Evolutionary conservation across 192 early-diverging fungal species (phyloP).

Genomic region (Coemansia sp.): DNA sequence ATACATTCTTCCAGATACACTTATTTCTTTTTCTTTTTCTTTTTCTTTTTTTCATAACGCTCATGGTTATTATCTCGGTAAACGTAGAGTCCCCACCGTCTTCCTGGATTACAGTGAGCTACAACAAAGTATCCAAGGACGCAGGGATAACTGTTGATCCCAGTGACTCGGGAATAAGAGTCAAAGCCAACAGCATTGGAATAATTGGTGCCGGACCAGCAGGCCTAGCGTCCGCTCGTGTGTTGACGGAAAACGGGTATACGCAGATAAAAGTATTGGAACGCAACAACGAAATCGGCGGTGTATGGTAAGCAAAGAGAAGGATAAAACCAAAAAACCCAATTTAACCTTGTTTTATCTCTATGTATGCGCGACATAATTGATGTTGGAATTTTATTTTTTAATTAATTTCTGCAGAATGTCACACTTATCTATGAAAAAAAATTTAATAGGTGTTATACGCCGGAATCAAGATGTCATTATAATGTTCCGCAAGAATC

Average conservation of each 20-base stretch:
- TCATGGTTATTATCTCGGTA: neutral
- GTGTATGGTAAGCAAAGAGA: constrained; percentile 53
- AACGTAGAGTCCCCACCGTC: neutral
- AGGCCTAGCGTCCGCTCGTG: constrained; percentile 33
- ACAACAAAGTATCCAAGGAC: neutral
- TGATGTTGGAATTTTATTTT: too few relatives aligned
- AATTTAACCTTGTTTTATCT: too few relatives aligned
- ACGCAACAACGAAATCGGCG: constrained; percentile 52
- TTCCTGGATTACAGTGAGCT: constrained; percentile 3
- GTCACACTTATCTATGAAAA: neutral
- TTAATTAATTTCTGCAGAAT: neutral
- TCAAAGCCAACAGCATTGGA: constrained; percentile 21
- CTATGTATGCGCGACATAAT: too few relatives aligned
- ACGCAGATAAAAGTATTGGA: constrained; percentile 51
- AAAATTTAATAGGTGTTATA: constrained; percentile 47
- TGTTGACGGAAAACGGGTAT: constrained; percentile 20
- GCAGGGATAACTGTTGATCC: neutral
- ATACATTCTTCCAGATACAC: neutral
- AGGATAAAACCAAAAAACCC: neutral
- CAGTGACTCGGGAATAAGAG: neutral
- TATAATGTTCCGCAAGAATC: constrained; percentile 38
- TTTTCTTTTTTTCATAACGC: neutral
- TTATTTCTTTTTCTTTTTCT: neutral
- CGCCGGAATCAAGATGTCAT: constrained; percentile 29
- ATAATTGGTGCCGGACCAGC: constrained; percentile 41